Evolutionary conservation across 805 yeast species (phyloP).

Genomic region (Yamadazyma ubonensis): DNA sequence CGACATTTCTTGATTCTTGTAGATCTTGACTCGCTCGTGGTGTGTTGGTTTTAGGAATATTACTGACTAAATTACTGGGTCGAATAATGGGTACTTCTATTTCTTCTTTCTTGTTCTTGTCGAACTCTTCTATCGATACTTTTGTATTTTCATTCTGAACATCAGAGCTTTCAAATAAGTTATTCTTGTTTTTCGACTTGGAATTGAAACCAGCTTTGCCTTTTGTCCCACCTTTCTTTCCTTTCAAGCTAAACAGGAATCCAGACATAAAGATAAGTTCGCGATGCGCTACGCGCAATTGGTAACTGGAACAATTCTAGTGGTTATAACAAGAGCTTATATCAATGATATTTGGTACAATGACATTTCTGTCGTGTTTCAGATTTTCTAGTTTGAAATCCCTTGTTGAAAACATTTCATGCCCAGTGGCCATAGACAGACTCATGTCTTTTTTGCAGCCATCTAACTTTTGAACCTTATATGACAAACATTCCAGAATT

Average conservation of each 20-base stretch:
- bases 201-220: slow-evolving; percentile 1
- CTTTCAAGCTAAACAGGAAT: slow-evolving; percentile 9
- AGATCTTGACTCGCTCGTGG: too few relatives aligned
- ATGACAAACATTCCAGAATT: too few relatives aligned
- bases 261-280: slow-evolving; percentile 8
- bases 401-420: too few relatives aligned
- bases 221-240: slow-evolving; percentile 1
- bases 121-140: slow-evolving; percentile 24
- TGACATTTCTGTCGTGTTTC: too few relatives aligned
- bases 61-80: slow-evolving; percentile 16
- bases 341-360: too few relatives aligned
- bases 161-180: slow-evolving; percentile 13
- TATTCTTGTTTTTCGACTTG: background rate
- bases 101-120: slow-evolving; percentile 15
- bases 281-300: slow-evolving; percentile 3
- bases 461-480: too few relatives aligned
- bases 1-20: slow-evolving; percentile 3
- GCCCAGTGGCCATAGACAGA: too few relatives aligned
- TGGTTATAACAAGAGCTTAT: too few relatives aligned
- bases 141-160: slow-evolving; percentile 22
- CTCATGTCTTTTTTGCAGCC: too few relatives aligned
- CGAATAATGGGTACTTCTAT: slow-evolving; percentile 21
- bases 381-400: too few relatives aligned
- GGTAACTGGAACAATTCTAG: background rate
- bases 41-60: background rate